These are phyloP conservation scores for Blastocystis sp. DNA, from an alignment of 352 stramenopile species.

Conservation along the genomic window DNA sequence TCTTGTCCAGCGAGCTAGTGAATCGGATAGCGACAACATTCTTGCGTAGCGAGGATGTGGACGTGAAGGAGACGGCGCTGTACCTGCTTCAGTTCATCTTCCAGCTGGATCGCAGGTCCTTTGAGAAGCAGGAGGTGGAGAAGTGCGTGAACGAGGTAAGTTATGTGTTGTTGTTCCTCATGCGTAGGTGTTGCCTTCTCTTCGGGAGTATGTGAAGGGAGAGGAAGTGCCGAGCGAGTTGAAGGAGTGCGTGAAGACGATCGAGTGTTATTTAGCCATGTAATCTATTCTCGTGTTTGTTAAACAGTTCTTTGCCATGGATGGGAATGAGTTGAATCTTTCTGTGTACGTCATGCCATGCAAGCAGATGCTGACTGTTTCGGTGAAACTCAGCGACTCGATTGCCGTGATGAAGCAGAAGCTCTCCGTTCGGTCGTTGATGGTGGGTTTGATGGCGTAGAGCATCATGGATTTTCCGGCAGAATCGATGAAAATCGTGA, in stretches of 20 bases:
- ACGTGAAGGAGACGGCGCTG: constrained; percentile 35
- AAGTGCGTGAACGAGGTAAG: not conserved
- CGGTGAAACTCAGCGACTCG: constrained; percentile 34
- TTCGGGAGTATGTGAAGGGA: not conserved
- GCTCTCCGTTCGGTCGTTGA: constrained; percentile 1
- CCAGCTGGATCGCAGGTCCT: constrained; percentile 24
- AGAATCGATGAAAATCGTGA: constrained; percentile 59
- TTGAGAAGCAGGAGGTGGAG: constrained; percentile 29
- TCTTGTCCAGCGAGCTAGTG: constrained; percentile 44
- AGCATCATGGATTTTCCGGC: constrained; percentile 51
- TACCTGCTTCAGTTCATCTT: constrained; percentile 5
- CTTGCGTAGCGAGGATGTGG: constrained; percentile 23
- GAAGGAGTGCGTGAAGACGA: constrained; percentile 13
- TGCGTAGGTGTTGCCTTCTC: not conserved
- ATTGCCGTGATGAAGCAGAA: constrained; percentile 47
- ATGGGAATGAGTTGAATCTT: constrained; percentile 42
- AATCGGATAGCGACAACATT: constrained; percentile 15
- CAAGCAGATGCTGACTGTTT: constrained; percentile 16
- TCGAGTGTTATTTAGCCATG: constrained; percentile 29
- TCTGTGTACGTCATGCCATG: constrained; percentile 46
- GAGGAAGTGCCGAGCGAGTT: not conserved
- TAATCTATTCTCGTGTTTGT: constrained; percentile 23
- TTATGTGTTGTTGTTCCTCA: not conserved
- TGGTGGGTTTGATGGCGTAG: not conserved
- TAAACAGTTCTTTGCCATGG: constrained; percentile 27